These are phyloP conservation scores for Trichoderma sp. DNA, from an alignment of 2,329 filamentous ascomycete species.

Conservation along the genomic window DNA sequence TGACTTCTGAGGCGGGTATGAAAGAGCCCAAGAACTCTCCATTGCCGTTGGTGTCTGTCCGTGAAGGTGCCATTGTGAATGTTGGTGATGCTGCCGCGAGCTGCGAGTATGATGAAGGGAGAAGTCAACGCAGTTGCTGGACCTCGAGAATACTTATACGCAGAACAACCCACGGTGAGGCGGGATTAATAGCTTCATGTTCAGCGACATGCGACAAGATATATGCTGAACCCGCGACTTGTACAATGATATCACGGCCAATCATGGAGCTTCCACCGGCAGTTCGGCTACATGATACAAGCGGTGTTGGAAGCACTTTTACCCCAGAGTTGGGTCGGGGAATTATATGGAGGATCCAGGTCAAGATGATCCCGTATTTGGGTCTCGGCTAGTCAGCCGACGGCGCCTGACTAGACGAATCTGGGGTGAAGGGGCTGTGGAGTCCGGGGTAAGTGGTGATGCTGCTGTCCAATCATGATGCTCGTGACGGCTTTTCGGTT, in stretches of 20 bases:
- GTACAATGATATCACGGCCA: background rate
- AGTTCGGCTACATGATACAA: constrained; percentile 9
- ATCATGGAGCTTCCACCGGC: background rate
- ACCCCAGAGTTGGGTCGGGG: background rate
- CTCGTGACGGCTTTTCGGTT: constrained; percentile 8
- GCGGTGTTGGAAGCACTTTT: background rate
- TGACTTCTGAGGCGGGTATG: constrained; percentile 48
- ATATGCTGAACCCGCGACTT: background rate
- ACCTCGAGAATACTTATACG: background rate
- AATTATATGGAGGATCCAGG: background rate
- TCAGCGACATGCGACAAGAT: background rate
- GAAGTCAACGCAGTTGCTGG: background rate
- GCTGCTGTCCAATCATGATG: constrained; percentile 4
- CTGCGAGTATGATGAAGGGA: background rate
- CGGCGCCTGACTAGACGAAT: background rate
- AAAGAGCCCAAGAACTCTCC: background rate
- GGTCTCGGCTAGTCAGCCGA: background rate
- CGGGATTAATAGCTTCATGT: background rate
- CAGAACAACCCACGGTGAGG: background rate
- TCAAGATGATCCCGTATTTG: background rate
- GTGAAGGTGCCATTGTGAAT: constrained; percentile 17
- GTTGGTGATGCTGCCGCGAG: background rate
- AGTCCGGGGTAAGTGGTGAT: background rate
- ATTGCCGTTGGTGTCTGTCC: background rate
- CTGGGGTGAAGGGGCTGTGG: background rate